Evolutionary conservation across 1,284 basidiomycete genomes (phyloP).

Genomic region (Mycena citricolor): DNA sequence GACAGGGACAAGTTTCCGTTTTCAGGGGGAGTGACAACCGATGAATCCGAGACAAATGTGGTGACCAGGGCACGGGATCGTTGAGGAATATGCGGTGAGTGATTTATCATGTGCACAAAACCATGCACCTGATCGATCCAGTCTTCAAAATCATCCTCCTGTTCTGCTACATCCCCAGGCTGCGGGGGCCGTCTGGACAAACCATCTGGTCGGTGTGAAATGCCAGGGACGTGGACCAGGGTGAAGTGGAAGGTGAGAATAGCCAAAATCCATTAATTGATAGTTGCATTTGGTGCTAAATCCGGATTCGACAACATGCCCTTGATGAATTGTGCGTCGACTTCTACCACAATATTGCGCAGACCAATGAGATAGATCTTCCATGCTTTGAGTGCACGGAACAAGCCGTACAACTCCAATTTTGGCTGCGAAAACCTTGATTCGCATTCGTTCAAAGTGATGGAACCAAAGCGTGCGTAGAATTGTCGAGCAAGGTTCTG

Average conservation of each 20-base stretch:
- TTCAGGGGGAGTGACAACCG: constrained; percentile 13
- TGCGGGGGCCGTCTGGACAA: constrained; percentile 9
- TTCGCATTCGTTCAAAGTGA: constrained; percentile 37
- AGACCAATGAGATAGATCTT: constrained; percentile 11
- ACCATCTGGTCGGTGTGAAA: constrained; percentile 11
- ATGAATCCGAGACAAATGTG: background rate
- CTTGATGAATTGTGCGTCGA: constrained; percentile 14
- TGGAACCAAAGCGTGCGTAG: constrained; percentile 34
- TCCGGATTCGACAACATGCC: constrained; percentile 11
- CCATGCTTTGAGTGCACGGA: constrained; percentile 7
- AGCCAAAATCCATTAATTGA: constrained; percentile 10
- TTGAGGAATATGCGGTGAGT: constrained; percentile 1
- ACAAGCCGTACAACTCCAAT: constrained; percentile 35
- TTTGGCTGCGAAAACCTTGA: constrained; percentile 41
- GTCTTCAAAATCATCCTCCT: constrained; percentile 10
- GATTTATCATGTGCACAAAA: constrained; percentile 1
- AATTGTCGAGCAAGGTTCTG: constrained; percentile 4
- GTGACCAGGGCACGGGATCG: background rate
- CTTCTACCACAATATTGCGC: constrained; percentile 7
- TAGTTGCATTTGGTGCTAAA: constrained; percentile 8
- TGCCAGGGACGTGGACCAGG: constrained; percentile 14
- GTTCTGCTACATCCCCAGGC: constrained; percentile 3
- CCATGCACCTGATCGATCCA: constrained; percentile 4
- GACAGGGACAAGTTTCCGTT: background rate
- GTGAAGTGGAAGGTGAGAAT: constrained; percentile 12